Percentiles rank a stretch among this genome's conserved stretches.
These are phyloP conservation scores for Scortechinia acanthostroma DNA, from an alignment of 2,329 filamentous ascomycete genomes.

Conservation along the genomic window DNA sequence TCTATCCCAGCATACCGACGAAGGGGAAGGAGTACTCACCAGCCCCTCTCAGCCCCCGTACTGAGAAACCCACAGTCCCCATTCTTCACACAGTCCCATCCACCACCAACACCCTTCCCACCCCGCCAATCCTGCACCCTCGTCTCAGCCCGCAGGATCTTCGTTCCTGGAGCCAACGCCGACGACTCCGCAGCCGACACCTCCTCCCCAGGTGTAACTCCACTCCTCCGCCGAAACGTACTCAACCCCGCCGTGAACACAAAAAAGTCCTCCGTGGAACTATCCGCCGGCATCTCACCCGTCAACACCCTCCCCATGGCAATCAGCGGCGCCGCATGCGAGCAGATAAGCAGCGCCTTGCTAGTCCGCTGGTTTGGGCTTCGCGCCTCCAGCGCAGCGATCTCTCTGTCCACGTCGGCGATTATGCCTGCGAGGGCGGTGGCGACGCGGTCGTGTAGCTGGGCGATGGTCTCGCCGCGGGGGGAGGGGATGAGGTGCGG, in stretches of 20 bases:
- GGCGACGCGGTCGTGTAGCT: constrained; percentile 1
- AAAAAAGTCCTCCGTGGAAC: not conserved
- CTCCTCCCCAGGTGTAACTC: not conserved
- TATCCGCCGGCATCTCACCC: not conserved
- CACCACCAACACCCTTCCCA: not conserved
- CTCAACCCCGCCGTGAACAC: constrained; percentile 1
- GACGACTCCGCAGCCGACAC: not conserved
- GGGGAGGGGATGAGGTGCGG: not conserved
- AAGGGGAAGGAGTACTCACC: not conserved
- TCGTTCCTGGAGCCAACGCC: not conserved
- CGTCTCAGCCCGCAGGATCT: not conserved
- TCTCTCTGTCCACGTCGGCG: not conserved
- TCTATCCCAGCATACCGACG: not conserved
- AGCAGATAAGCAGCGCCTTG: not conserved
- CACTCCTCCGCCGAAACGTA: not conserved
- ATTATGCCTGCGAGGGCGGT: not conserved
- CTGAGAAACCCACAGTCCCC: not conserved
- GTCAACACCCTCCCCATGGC: not conserved
- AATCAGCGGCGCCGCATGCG: not conserved
- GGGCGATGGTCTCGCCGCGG: not conserved
- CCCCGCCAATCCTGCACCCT: not conserved
- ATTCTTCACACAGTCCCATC: not conserved
- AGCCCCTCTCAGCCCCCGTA: not conserved
- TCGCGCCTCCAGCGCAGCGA: not conserved
- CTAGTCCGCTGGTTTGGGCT: not conserved